Evolutionary conservation across 2,329 filamentous ascomycete genomes (phyloP).

Genomic region (Sclerotinia borealis): DNA sequence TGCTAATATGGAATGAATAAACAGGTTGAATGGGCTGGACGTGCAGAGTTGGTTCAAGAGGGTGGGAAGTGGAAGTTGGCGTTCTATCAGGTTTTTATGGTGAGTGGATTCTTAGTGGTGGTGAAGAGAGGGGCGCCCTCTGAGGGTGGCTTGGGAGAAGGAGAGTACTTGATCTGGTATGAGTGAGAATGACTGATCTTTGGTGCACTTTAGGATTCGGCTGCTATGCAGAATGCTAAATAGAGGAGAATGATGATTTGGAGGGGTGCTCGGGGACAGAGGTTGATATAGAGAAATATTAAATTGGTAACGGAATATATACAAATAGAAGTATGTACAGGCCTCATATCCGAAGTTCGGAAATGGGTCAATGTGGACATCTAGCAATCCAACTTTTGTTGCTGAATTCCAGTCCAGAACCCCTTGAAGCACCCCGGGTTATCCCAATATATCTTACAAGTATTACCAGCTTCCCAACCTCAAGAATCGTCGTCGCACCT

Average conservation of each 20-base stretch:
- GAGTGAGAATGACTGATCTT: not conserved
- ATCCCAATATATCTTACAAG: not conserved
- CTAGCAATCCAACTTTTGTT: not conserved
- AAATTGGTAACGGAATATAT: not conserved
- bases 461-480: not conserved
- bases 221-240: conserved; percentile 9
- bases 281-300: too few species aligned
- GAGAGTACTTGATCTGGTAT: not conserved
- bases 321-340: not conserved
- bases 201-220: conserved; percentile 6
- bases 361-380: not conserved
- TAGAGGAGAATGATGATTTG: not conserved
- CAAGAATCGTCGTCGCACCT: not conserved
- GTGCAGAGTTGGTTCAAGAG: conserved; percentile 26
- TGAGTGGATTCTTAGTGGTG: not conserved
- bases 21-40: conserved; percentile 28
- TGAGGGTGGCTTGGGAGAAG: too few species aligned
- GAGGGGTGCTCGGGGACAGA: too few species aligned
- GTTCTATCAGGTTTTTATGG: conserved; percentile 29
- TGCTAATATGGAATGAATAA: not conserved
- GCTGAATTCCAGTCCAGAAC: not conserved
- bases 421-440: not conserved
- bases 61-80: conserved; percentile 26
- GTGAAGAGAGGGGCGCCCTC: too few species aligned
- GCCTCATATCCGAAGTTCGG: not conserved